Base-by-base conservation (phyloP, 495 filamentous ascomycete genomes). In the Penicillium lividum region DNA sequence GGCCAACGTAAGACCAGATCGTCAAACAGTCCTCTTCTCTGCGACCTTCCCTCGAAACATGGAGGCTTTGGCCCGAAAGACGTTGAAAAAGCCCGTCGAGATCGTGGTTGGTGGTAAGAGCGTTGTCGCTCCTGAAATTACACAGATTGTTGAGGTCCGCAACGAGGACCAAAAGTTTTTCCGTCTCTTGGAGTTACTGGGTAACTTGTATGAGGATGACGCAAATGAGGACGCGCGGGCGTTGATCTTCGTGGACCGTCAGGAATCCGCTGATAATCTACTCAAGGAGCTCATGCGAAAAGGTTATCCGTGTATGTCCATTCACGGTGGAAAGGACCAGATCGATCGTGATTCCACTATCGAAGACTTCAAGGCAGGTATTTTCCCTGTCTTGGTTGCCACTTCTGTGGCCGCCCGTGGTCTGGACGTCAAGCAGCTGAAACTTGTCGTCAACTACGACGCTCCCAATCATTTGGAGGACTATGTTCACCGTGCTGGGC, bases 351-450 rank as follows among this genome's bases (percentile, higher is more conserved):
- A 96, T 67, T 94, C 92, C 29, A 92, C 92, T 29, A 97, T 99
- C 64, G 83, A 87, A 51, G 93, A 97, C 67, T 99, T 98, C 83
- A 97, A 97, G 69, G 86, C 86, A 53, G 94, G 94, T 33, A 85
- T 92, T 45, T 84, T 94, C 52, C 93, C 93, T 0, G 85, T 99
- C 53, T 74, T 99, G 69, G 87, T 96, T 67, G 95, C 95, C 22
- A 99, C 95, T 0, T 97, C 93, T 4, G 92, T 99, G 58, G 95
- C 95, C 5, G 95, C 95, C 42, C 88, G 95, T 65, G 95, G 95
- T 15, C 74, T 99, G 28, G 95, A 99, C 69, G 93, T 99, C 40
- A 97, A 97, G 72, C 92, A 98, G 71, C 78, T 99, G 28, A 96
- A 96, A 71, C 78, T 98, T 16, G 95, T 99, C 22, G 86, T 99